Conservation (phyloP, 352 stramenopile genomes). For the Peronosclerospora sorghi region DNA sequence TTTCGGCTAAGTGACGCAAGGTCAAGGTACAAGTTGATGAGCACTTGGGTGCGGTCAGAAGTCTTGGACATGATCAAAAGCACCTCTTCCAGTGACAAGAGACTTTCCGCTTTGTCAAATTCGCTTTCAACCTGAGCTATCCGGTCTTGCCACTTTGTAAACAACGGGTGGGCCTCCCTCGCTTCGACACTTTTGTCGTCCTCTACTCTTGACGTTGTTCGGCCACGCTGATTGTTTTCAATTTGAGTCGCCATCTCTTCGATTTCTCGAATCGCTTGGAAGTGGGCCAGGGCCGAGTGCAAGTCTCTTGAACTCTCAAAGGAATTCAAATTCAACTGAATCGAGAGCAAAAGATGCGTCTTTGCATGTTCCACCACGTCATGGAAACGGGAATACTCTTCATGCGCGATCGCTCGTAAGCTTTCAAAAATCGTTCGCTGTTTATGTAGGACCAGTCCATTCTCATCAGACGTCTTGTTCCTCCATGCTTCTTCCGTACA, state of each 20-base stretch:
- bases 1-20: constrained; percentile 49
- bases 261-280: constrained; percentile 56
- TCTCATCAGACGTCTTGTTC: too few species aligned
- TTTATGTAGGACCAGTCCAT: too few species aligned
- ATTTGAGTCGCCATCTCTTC: constrained; percentile 30
- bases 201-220: too few species aligned
- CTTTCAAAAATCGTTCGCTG: constrained; percentile 44
- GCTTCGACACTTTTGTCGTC: neutral
- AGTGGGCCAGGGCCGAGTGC: constrained; percentile 32
- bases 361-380: constrained; percentile 32
- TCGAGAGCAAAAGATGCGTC: constrained; percentile 31
- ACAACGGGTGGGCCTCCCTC: constrained; percentile 14
- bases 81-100: constrained; percentile 52
- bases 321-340: constrained; percentile 51
- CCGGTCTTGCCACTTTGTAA: constrained; percentile 34
- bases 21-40: constrained; percentile 46
- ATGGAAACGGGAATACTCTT: constrained; percentile 29
- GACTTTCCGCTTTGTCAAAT: constrained; percentile 47
- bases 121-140: constrained; percentile 32
- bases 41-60: constrained; percentile 11
- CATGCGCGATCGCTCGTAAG: constrained; percentile 47
- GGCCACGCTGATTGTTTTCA: neutral
- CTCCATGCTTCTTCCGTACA: too few species aligned
- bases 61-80: constrained; percentile 34
- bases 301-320: constrained; percentile 62